Conservation (phyloP, 1,284 basidiomycete species). For the Mrakiaceae sp. region DNA sequence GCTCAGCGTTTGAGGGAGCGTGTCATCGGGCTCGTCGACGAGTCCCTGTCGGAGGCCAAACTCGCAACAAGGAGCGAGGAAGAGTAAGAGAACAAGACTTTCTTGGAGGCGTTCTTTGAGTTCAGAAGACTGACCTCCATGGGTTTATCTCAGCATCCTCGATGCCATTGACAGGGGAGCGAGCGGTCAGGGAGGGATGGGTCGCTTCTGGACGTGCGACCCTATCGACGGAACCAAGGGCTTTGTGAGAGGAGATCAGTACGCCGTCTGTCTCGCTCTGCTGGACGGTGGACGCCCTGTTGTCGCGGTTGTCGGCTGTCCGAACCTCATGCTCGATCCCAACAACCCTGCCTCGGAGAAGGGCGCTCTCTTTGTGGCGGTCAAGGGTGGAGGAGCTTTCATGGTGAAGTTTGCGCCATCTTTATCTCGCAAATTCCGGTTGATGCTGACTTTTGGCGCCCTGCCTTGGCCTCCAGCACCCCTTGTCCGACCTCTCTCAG, state of each 20-base stretch:
- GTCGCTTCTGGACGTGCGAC: conserved; percentile 38
- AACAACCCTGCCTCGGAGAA: conserved; percentile 31
- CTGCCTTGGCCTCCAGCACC: neutral
- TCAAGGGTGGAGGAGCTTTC: conserved; percentile 2
- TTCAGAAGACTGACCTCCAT: conserved; percentile 42
- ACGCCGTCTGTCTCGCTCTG: conserved; percentile 87
- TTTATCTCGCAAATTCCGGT: neutral
- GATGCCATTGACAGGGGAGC: conserved; percentile 79
- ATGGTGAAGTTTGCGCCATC: conserved; percentile 39
- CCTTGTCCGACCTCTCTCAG: conserved; percentile 24
- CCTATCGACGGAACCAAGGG: conserved; percentile 37
- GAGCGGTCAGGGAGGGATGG: conserved; percentile 56
- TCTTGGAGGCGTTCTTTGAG: conserved; percentile 19
- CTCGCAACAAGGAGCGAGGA: neutral
- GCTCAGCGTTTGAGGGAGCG: conserved; percentile 44
- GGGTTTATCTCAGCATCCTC: conserved; percentile 46
- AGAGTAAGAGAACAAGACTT: neutral
- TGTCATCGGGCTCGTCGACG: conserved; percentile 72
- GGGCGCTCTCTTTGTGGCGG: conserved; percentile 71
- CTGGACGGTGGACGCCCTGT: conserved; percentile 73
- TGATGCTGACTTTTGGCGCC: neutral
- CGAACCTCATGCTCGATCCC: conserved; percentile 54
- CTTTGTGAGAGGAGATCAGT: conserved; percentile 91
- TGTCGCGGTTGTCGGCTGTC: conserved; percentile 91
- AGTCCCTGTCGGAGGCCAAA: conserved; percentile 43